Base-by-base conservation (phyloP, 306 rosid species). In the Inga laurina region DNA sequence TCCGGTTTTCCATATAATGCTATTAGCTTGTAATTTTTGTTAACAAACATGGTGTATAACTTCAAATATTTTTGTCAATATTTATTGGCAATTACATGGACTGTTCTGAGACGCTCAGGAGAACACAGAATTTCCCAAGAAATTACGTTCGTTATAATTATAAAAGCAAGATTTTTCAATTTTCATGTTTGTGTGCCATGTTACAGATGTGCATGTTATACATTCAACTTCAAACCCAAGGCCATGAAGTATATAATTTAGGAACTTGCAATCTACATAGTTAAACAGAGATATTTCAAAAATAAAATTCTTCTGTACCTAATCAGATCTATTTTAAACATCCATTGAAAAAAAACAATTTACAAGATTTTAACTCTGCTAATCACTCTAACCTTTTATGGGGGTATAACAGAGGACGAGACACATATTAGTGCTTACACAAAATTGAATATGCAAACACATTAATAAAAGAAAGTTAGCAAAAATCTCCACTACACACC, bases 401-500 rank as follows among this genome's bases (percentile, higher is more conserved):
- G 45, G 45, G 44, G 74, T 37, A 45, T 81, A 69, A 81, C 27
- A 80, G 67, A 78, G 81, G 59, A 83, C 67, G 43, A 18, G 62
- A 32, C 69, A 66, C 83, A 52, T 54, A 83, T 49, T 30, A 62
- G 74, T 78, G 46, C 73, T 44, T 72, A 77, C 41, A 66, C 39
- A 77, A 85, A 71, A 3, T 44, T 59, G 43, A 79, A 73, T 72
- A 41, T 57, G 22, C 51, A 65, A 10, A 21, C 82, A 83, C 69
- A 85, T 49, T 24, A 67, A 43, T 73, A 69, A 48, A 68, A 51
- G 62, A 61, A 69, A 75, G 82, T 81, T 74, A 81, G 84, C 51
- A 62, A 85, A 71, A 83, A 83, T 83, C 82, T 75, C 72, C 77
- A 52, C 74, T 74, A 62, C 87, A 71, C 45, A 46, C 75, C 45